Evolutionary conservation across 176 grass and related monocot species (phyloP).

Genomic region (Triticum aestivum): IWGSC_CS_RefSeq_v2.1 NC_057805.1:134129117-134129616

Average conservation of each 20-base stretch:
- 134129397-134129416: not conserved
- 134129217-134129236: too few relatives aligned
- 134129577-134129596: not conserved
- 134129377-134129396: slow-evolving; percentile 3
- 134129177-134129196: not conserved
- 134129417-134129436: not conserved
- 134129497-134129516: too few relatives aligned
- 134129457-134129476: not conserved
- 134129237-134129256: too few relatives aligned
- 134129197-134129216: too few relatives aligned
- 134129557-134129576: not conserved
- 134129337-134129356: not conserved
- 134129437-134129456: not conserved
- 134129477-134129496: too few relatives aligned
- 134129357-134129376: not conserved
- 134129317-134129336: too few relatives aligned
- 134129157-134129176: not conserved
- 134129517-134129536: not conserved
- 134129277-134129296: too few relatives aligned
- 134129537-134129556: not conserved
- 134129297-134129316: too few relatives aligned
- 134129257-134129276: too few relatives aligned
- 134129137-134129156: not conserved
- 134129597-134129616: not conserved
- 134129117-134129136: not conserved